Base-by-base conservation (phyloP, 179 eudicot species). In the Heliamphora pulchella region DNA sequence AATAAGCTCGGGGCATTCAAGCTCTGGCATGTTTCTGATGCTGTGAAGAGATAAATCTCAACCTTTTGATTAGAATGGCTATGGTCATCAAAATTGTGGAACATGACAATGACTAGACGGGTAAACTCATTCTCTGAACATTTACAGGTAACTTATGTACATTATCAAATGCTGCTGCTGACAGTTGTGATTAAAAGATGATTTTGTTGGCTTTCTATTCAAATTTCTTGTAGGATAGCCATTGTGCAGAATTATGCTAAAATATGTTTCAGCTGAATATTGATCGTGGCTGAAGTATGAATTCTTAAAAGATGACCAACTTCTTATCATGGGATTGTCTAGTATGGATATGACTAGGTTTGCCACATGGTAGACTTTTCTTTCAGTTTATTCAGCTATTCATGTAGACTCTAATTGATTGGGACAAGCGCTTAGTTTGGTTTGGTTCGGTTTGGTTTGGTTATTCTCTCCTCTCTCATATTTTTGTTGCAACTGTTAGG, bases 161-260 rank as follows among this genome's bases (percentile, higher is more conserved):
- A 63, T 47, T 13, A 11, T 22, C 71, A 0, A 62, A 76, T 2
- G 57, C 54, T 46, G 79, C 43, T 5, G 57, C 14, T 20, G 68
- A 18, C 79, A n/a, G 20, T 18, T 14, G 9, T 7, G 58, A 63
- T 10, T 18, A 59, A 10, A 75, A 8, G 68, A 75, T 13, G 43
- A 51, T 58, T 75, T 75, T 57, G 53, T 70, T 14, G 74, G 14
- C 9, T 64, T 71, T 71, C 39, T 71, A 47, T 72, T 50, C 44
- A 47, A 72, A 51, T 5, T 20, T 22, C 61, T 53, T 43, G 31
- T 22, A 46, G 76, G n/a, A 18, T 61, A 51, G 41, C 58, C 20
- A 59, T n/a, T 20, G 17, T 50, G 22, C 11, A 4, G 59, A 18
- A 15, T 20, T 48, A 0, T 71, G 74, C 31, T 3, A 7, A 17